phyloP scores from a whole-genome alignment of 2,329 filamentous ascomycete genomes.

The Hymenoscyphus scutula region DNA sequence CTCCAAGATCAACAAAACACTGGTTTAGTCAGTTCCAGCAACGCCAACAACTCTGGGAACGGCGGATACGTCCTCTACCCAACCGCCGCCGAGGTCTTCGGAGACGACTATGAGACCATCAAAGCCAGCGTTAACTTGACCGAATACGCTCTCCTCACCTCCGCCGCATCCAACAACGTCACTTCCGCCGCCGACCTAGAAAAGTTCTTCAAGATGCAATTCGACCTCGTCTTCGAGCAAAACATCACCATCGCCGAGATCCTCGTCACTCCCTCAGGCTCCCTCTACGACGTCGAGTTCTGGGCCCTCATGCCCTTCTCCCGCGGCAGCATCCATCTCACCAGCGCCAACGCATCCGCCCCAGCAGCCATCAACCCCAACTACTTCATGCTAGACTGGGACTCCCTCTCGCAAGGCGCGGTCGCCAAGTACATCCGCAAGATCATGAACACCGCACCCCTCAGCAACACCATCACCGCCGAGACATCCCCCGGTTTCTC shows the following conservation, averaged over 20 bases:
- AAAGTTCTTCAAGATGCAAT: slow-evolving; percentile 45
- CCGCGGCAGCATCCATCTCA: slow-evolving; percentile 43
- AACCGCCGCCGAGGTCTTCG: slow-evolving; percentile 26
- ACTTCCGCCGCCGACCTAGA: slow-evolving; percentile 37
- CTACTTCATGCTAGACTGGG: slow-evolving; percentile 42
- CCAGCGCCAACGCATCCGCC: slow-evolving; percentile 32
- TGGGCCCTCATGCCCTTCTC: slow-evolving; percentile 41
- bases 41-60: slow-evolving; percentile 7
- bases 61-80: slow-evolving; percentile 17
- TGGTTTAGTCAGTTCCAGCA: slow-evolving; percentile 29
- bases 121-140: slow-evolving; percentile 7
- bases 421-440: slow-evolving; percentile 33
- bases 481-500: slow-evolving; percentile 24
- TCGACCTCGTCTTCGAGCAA: slow-evolving; percentile 46
- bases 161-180: slow-evolving; percentile 29
- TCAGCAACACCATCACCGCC: slow-evolving; percentile 11
- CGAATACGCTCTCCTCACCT: slow-evolving; percentile 6
- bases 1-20: slow-evolving; percentile 35
- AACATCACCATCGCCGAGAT: slow-evolving; percentile 22
- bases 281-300: slow-evolving; percentile 39
- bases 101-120: slow-evolving; percentile 13
- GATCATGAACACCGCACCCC: slow-evolving; percentile 22
- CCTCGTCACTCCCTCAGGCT: slow-evolving; percentile 37
- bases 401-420: slow-evolving; percentile 37
- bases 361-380: slow-evolving; percentile 40